A percentile compares a stretch with the other conserved stretches of the same genome.
Conservation (phyloP, 2,329 filamentous ascomycete genomes). For the Teratosphaeria epicoccoides region DNA sequence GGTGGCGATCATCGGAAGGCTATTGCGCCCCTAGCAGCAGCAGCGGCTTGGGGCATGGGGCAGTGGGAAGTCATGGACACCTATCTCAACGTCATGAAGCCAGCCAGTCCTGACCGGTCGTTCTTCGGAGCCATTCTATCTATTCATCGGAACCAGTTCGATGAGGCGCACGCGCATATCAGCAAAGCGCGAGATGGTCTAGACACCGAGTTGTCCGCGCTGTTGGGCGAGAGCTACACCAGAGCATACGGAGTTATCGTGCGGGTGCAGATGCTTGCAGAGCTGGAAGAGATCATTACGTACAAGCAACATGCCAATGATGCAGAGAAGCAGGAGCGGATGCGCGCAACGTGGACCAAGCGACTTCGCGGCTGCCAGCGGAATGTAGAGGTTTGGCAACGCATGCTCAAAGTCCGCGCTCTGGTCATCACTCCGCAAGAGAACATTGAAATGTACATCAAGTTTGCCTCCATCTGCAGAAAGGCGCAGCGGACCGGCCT, state of each 20-base stretch:
- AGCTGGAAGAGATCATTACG: slow-evolving; percentile 92
- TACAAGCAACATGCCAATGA: slow-evolving; percentile 85
- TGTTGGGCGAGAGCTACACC: slow-evolving; percentile 98
- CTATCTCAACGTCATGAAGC: slow-evolving; percentile 90
- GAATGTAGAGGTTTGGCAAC: slow-evolving; percentile 96
- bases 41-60: slow-evolving; percentile 88
- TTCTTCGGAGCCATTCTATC: slow-evolving; percentile 97
- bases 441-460: slow-evolving; percentile 99
- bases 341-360: slow-evolving; percentile 92
- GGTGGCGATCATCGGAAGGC: slow-evolving; percentile 75
- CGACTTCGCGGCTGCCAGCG: slow-evolving; percentile 89
- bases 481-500: slow-evolving; percentile 92
- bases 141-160: slow-evolving; percentile 90
- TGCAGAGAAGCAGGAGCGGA: slow-evolving; percentile 74
- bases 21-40: slow-evolving; percentile 87
- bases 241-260: slow-evolving; percentile 97
- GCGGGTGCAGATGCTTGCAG: slow-evolving; percentile 95
- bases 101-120: slow-evolving; percentile 81
- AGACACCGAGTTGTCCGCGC: slow-evolving; percentile 87
- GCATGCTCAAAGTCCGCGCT: slow-evolving; percentile 89
- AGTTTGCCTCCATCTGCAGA: slow-evolving; percentile 94
- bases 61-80: slow-evolving; percentile 99
- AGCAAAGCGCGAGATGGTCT: slow-evolving; percentile 85
- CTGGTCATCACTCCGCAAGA: slow-evolving; percentile 85
- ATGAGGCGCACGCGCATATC: slow-evolving; percentile 79